Evolutionary conservation across 2,329 filamentous ascomycete genomes (phyloP).

Genomic region (Aspergillus melleus): DNA sequence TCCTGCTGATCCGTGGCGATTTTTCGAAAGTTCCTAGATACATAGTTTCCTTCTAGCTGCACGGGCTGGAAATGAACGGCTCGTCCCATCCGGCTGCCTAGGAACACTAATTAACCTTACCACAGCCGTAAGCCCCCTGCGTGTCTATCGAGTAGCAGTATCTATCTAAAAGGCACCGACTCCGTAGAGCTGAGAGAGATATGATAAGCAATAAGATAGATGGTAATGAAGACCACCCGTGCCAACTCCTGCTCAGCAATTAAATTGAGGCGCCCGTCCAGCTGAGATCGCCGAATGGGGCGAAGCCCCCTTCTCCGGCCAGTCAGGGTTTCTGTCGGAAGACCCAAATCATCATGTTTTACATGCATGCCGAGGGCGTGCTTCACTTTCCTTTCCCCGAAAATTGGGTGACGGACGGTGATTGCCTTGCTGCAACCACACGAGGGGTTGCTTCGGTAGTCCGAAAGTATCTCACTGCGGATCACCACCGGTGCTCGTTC

Average conservation of each 20-base stretch:
- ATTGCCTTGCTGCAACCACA: background rate
- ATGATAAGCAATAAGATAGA: background rate
- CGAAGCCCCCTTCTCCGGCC: constrained; percentile 5
- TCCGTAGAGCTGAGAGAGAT: background rate
- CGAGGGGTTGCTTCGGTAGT: background rate
- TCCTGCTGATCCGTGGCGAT: background rate
- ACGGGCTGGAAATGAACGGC: background rate
- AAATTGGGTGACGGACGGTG: constrained; percentile 6
- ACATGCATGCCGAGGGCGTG: constrained; percentile 16
- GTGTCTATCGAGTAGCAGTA: constrained; percentile 1
- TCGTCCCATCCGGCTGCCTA: background rate
- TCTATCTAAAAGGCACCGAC: background rate
- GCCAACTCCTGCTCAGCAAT: constrained; percentile 3
- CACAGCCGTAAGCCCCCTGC: background rate
- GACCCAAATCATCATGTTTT: constrained; percentile 17
- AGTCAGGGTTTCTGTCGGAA: constrained; percentile 5
- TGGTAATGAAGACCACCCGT: background rate
- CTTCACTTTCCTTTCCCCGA: constrained; percentile 8
- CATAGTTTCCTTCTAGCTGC: background rate
- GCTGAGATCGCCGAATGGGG: constrained; percentile 13
- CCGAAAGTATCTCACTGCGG: background rate
- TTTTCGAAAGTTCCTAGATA: background rate
- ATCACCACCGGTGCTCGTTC: background rate
- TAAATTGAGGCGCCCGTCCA: constrained; percentile 13
- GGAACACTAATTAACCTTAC: background rate